Base-by-base conservation (phyloP, 108 stramenopile genomes). In the Cyclotella baltica region DNA sequence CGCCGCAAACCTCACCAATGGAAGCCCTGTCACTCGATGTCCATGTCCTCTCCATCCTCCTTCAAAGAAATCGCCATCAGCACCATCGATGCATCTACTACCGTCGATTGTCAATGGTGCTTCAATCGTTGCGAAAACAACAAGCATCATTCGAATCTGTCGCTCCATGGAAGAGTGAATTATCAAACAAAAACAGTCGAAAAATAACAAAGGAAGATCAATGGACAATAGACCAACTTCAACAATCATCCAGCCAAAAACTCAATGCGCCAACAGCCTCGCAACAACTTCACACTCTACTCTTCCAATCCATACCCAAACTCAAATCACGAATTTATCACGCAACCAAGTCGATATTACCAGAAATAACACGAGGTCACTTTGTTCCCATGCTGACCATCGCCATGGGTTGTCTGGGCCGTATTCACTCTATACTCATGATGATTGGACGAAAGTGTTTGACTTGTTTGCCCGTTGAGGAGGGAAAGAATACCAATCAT, bases 381-480 rank as follows among this genome's bases (percentile, higher is more conserved):
- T 93, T 93, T 79, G 71, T 91, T n/a, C 90, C 93, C 25, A 85
- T 92, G 62, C 78, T 79, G 34, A 89, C 89, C 8, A 88, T 90
- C 0, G 88, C 87, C 3, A 33, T 92, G 56, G 77, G 73, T 29
- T 77, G 76, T 59, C 67, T 82, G 64, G 77, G 76, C 0, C 57
- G 81, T 62, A 72, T 77, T 29, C 76, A 67, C 33, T 58, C 71
- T 9, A 46, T 72, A 10, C 3, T 82, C 20, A 29, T 78, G 71
- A 37, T 38, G 38, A 46, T 82, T 59, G 81, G 81, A 35, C 64
- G 81, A 30, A 76, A 82, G 29, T 36, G 65, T 46, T 65, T 74
- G 27, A 59, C 33, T 15, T 70, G 25, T 0, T 72, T 78, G 53
- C 63, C n/a, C n/a, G n/a, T n/a, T n/a, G n/a, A 51, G 25, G 69